Percentiles rank a stretch among this genome's conserved stretches.
Evolutionary conservation across 2,329 filamentous ascomycete species (phyloP).

Genomic region (Zasmidium cellare): DNA sequence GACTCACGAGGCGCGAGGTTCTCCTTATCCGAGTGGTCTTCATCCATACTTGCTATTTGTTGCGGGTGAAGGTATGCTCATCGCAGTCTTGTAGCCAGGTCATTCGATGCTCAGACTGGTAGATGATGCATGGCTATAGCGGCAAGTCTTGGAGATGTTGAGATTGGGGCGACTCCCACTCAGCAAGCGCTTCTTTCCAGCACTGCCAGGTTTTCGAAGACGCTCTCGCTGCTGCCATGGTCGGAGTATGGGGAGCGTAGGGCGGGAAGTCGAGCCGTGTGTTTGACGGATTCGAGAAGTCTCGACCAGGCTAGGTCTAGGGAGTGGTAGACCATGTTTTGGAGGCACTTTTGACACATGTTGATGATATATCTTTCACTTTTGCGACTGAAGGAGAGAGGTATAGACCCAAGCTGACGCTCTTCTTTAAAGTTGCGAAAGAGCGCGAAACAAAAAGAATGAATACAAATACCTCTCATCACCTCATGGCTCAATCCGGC

Average conservation of each 20-base stretch:
- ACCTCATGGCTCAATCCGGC: background rate
- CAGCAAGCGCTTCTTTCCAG: conserved; percentile 6
- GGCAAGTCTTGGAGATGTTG: background rate
- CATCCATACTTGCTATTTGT: conserved; percentile 3
- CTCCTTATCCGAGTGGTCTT: background rate
- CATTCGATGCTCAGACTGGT: background rate
- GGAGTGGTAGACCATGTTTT: conserved; percentile 1
- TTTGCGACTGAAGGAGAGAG: too few species aligned
- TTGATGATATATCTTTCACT: background rate
- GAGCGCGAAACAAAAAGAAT: background rate
- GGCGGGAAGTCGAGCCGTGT: background rate
- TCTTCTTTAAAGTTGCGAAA: background rate
- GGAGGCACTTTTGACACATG: conserved; percentile 5
- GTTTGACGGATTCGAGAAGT: conserved; percentile 1
- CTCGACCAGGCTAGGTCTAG: background rate
- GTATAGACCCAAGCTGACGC: too few species aligned
- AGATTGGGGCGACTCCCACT: too few species aligned
- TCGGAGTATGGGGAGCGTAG: background rate
- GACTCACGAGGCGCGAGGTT: background rate
- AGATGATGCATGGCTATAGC: background rate
- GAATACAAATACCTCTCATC: background rate
- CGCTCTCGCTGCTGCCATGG: background rate
- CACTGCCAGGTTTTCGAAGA: background rate
- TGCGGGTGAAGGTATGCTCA: background rate
- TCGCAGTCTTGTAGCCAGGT: background rate